phyloP scores from a whole-genome alignment of 345 rosid species.

The Crucihimalaya himalaica region DNA sequence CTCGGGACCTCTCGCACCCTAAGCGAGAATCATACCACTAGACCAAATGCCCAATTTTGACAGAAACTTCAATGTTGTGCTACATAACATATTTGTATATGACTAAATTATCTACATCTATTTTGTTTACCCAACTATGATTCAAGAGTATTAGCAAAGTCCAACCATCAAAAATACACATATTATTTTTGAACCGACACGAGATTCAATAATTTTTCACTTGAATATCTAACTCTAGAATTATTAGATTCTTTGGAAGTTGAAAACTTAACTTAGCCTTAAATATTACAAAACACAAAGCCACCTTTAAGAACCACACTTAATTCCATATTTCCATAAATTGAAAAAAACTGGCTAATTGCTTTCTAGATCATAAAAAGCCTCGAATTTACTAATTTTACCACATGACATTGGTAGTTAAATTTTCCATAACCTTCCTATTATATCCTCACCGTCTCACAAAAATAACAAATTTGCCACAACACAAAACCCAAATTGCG shows the following conservation, averaged over 20 bases:
- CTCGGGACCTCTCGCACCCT: slow-evolving; percentile 86
- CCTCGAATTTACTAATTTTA: slow-evolving; percentile 27
- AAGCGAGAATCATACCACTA: slow-evolving; percentile 58
- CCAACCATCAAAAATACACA: not conserved
- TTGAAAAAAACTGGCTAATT: not conserved
- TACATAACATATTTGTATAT: not conserved
- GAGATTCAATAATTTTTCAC: not conserved
- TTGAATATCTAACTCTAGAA: not conserved
- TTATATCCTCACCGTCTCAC: slow-evolving; percentile 4
- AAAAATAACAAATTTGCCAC: slow-evolving; percentile 29
- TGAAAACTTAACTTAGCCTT: not conserved
- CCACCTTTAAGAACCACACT: not conserved
- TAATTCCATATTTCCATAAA: not conserved
- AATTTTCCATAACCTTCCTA: not conserved
- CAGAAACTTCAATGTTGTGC: too few relatives aligned
- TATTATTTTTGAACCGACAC: slow-evolving; percentile 1
- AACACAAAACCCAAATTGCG: slow-evolving; percentile 21
- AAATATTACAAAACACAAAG: not conserved
- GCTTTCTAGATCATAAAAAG: slow-evolving; percentile 3
- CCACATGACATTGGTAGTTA: slow-evolving; percentile 20
- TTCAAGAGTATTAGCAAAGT: not conserved
- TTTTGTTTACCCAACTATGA: not conserved
- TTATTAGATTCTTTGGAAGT: not conserved
- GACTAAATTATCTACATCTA: not conserved
- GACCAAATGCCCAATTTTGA: not conserved